phyloP scores from a whole-genome alignment of 108 stramenopile species.

The Chaetoceros muelleri region DNA sequence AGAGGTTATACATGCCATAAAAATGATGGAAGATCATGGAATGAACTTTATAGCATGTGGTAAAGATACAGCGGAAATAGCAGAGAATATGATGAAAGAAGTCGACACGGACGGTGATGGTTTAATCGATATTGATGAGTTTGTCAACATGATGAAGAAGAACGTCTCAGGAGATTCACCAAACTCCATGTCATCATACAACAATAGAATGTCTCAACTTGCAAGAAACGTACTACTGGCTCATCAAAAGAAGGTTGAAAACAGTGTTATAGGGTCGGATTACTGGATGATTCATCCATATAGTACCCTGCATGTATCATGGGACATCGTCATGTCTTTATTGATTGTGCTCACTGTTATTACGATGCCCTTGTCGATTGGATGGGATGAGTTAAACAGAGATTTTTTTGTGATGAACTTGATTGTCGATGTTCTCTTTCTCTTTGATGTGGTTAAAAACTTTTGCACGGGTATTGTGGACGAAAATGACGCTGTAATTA shows the following conservation, averaged over 20 bases:
- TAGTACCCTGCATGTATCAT: slow-evolving; percentile 22
- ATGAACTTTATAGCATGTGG: slow-evolving; percentile 17
- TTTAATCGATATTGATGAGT: slow-evolving; percentile 36
- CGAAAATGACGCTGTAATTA: slow-evolving; percentile 36
- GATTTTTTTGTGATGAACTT: slow-evolving; percentile 30
- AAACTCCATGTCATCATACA: slow-evolving; percentile 3
- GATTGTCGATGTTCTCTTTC: slow-evolving; percentile 39
- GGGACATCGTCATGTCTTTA: slow-evolving; percentile 38
- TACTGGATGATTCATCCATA: slow-evolving; percentile 39
- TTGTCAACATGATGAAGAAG: slow-evolving; percentile 24
- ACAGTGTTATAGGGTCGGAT: slow-evolving; percentile 20
- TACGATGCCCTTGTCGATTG: slow-evolving; percentile 39
- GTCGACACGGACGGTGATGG: slow-evolving; percentile 39
- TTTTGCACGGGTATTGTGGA: slow-evolving; percentile 54
- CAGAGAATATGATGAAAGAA: slow-evolving; percentile 34
- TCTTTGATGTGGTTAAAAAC: slow-evolving; percentile 50
- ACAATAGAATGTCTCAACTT: slow-evolving; percentile 30
- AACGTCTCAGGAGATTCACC: not conserved
- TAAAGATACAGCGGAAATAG: slow-evolving; percentile 13
- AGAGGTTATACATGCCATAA: slow-evolving; percentile 29
- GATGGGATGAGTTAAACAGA: slow-evolving; percentile 43
- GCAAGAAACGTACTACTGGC: slow-evolving; percentile 30
- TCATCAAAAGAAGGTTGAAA: slow-evolving; percentile 37
- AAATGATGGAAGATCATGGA: slow-evolving; percentile 28
- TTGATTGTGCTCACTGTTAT: slow-evolving; percentile 38